Evolutionary conservation across 176 grass and related monocot genomes (phyloP).

Genomic region (Themeda triandra): DNA sequence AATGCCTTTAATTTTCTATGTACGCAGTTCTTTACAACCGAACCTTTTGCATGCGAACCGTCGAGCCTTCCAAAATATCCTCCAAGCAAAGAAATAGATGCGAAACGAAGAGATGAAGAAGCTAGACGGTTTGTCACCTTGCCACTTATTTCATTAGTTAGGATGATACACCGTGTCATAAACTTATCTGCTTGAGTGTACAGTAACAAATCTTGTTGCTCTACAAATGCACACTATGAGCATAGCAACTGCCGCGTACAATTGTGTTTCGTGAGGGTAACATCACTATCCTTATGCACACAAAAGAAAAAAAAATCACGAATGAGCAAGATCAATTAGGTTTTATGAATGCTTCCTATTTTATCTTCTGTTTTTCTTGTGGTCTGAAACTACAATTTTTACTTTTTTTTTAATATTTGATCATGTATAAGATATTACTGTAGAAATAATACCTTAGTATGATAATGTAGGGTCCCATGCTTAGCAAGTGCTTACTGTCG

Average conservation of each 20-base stretch:
- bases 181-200: not conserved
- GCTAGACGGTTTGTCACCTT: conserved; percentile 62
- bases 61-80: conserved; percentile 66
- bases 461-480: not conserved
- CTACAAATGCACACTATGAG: not conserved
- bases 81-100: conserved; percentile 87
- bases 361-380: conserved; percentile 15
- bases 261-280: not conserved
- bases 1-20: conserved; percentile 4
- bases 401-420: conserved; percentile 1
- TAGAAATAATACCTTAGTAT: conserved; percentile 7
- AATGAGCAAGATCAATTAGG: not conserved
- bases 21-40: conserved; percentile 73
- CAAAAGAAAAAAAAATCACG: not conserved
- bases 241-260: not conserved
- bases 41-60: conserved; percentile 67
- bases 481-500: not conserved
- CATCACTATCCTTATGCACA: not conserved
- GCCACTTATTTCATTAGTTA: conserved; percentile 7
- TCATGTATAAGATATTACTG: not conserved
- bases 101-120: conserved; percentile 82
- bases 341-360: not conserved
- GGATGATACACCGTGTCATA: not conserved
- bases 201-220: not conserved
- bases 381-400: not conserved